Evolutionary conservation across 352 stramenopile genomes (phyloP), one percentile per base, ranked within the genome.

Genomic region (Phytopythium oedochilum): DNA sequence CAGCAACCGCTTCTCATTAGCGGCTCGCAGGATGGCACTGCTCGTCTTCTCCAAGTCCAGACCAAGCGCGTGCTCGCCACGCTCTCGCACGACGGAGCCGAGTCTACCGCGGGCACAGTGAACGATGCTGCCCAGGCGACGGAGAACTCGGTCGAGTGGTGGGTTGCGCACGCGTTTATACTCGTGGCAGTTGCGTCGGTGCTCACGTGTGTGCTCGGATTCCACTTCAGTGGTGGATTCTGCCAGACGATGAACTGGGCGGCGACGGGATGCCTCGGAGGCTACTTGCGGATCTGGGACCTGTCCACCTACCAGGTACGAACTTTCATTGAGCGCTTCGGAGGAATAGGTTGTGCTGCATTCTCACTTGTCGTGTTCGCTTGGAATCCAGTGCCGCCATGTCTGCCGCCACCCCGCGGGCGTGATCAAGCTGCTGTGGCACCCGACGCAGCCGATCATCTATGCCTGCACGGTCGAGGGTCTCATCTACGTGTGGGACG

Each of bases 261-360:
- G 36, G 95, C 96, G 20, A 98, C 96, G 1, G 96, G 89, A 26
- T 97, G 94, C 32, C 88, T 98, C 3, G 96, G 97, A 56, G 96
- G 96, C 53, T 84, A 78, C 28, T 60, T 99, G 46, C 97, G 97
- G 59, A 97, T 99, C 61, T 99, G 96, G 96, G 96, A 99, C 70
- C 80, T 98, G 40, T 77, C 79, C 10, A 89, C 81, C 1, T 80
- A 92, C 60, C 77, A 91, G 55, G 83, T 91, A 73, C 54, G 34
- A 53, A 8, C 22, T 40, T 18, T 15, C 11, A 11, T 59, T 38
- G 20, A 35, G 18, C 5, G 2, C 49, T n/a, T 20, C 25, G 23
- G 17, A 12, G 0, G 17, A 53, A 29, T 3, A 5, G 20, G 20
- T 11, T n/a, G 50, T 29, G 2, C 25, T 34, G 17, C 18, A 28